These are phyloP conservation scores for Cryptococcus sp. DNA, from an alignment of 1,284 basidiomycete genomes.

Conservation along the genomic window DNA sequence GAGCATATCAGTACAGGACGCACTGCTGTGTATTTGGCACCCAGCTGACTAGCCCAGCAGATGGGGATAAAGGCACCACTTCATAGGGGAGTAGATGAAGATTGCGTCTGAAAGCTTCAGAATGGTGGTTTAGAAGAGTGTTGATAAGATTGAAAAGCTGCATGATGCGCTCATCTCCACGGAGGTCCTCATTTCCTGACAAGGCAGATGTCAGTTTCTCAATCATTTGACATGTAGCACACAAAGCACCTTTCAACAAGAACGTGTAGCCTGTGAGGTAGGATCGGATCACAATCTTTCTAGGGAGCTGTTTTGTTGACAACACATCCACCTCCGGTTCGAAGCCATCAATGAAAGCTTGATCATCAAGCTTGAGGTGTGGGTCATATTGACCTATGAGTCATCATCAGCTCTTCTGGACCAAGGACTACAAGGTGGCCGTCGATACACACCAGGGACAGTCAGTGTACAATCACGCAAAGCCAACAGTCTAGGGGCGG, in stretches of 20 bases:
- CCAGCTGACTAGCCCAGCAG: slow-evolving; percentile 42
- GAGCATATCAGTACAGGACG: slow-evolving; percentile 6
- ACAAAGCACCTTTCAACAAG: slow-evolving; percentile 39
- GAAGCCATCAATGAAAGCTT: slow-evolving; percentile 42
- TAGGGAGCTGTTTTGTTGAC: slow-evolving; percentile 37
- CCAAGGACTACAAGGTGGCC: not conserved
- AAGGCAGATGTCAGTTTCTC: not conserved
- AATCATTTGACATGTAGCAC: not conserved
- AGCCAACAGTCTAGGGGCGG: slow-evolving; percentile 35
- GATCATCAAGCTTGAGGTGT: slow-evolving; percentile 33
- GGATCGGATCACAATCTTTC: slow-evolving; percentile 39
- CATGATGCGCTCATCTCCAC: slow-evolving; percentile 47
- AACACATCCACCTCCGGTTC: slow-evolving; percentile 36
- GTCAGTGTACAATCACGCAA: slow-evolving; percentile 40
- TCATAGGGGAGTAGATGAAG: slow-evolving; percentile 41
- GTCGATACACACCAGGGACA: slow-evolving; percentile 33
- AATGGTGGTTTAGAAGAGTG: slow-evolving; percentile 39
- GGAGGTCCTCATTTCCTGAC: slow-evolving; percentile 38
- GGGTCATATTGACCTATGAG: slow-evolving; percentile 42
- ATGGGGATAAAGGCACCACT: slow-evolving; percentile 40
- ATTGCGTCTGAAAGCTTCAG: slow-evolving; percentile 40
- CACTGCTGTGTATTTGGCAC: slow-evolving; percentile 43
- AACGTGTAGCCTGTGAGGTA: slow-evolving; percentile 35
- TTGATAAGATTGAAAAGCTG: slow-evolving; percentile 47
- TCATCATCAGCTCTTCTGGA: not conserved